Percentiles rank a stretch among this genome's conserved stretches.
Evolutionary conservation across 805 yeast genomes (phyloP).

Genomic region (Debaryomyces castellii): DNA sequence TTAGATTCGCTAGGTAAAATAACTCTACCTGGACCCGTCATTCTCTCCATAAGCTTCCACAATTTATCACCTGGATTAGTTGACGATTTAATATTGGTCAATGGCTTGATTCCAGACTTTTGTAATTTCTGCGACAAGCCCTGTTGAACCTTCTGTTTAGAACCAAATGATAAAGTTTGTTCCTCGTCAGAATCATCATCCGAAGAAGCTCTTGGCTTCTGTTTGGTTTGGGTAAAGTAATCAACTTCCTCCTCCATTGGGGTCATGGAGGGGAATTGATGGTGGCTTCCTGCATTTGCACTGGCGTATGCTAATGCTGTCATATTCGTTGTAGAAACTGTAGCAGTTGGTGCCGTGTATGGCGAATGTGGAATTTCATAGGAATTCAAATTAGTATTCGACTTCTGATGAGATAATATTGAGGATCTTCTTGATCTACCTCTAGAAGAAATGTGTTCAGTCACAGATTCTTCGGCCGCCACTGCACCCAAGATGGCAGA

Average conservation of each 20-base stretch:
- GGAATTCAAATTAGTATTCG: slow-evolving; percentile 28
- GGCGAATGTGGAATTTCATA: slow-evolving; percentile 53
- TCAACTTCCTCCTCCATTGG: slow-evolving; percentile 40
- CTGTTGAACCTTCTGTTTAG: slow-evolving; percentile 55
- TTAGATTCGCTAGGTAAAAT: slow-evolving; percentile 61
- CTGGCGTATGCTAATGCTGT: slow-evolving; percentile 47
- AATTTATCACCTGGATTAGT: slow-evolving; percentile 55
- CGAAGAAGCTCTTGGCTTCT: slow-evolving; percentile 3
- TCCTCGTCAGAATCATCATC: slow-evolving; percentile 46
- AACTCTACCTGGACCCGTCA: slow-evolving; percentile 82
- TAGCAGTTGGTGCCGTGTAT: slow-evolving; percentile 79
- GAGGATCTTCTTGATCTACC: slow-evolving; percentile 39
- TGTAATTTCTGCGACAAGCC: slow-evolving; percentile 47
- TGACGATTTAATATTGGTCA: slow-evolving; percentile 28
- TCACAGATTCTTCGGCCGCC: slow-evolving; percentile 70
- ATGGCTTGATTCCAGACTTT: slow-evolving; percentile 37
- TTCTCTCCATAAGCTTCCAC: slow-evolving; percentile 83
- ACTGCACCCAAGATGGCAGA: slow-evolving; percentile 93
- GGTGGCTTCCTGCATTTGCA: slow-evolving; percentile 26
- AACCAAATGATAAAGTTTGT: slow-evolving; percentile 56
- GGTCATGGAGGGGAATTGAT: slow-evolving; percentile 32
- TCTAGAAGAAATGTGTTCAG: slow-evolving; percentile 30
- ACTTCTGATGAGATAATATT: slow-evolving; percentile 26
- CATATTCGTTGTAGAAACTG: slow-evolving; percentile 62
- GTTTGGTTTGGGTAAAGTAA: slow-evolving; percentile 36